Evolutionary conservation across 2,329 filamentous ascomycete genomes (phyloP).

Genomic region (Drechslera avenae): DNA sequence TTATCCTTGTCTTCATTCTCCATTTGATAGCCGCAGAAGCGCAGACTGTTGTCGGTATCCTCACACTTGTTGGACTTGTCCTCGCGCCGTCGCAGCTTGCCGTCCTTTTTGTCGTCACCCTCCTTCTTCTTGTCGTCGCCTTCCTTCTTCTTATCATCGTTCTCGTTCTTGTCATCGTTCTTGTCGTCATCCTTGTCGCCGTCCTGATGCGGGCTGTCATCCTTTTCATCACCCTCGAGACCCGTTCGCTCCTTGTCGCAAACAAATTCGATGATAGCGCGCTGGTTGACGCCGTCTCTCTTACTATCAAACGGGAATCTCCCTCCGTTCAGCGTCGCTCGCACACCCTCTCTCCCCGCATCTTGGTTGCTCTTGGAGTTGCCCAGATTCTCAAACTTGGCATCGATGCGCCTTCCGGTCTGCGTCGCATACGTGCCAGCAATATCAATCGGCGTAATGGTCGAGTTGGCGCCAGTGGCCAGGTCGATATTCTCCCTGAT

Average conservation of each 20-base stretch:
- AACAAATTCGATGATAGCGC: slow-evolving; percentile 81
- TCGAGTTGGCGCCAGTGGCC: slow-evolving; percentile 55
- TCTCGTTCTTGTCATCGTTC: slow-evolving; percentile 36
- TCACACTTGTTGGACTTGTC: slow-evolving; percentile 46
- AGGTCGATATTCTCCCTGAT: slow-evolving; percentile 65
- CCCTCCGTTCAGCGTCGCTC: slow-evolving; percentile 68
- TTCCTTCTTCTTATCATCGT: slow-evolving; percentile 32
- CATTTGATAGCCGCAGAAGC: slow-evolving; percentile 74
- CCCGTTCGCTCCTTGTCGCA: slow-evolving; percentile 77
- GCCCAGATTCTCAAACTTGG: slow-evolving; percentile 69
- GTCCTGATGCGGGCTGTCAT: slow-evolving; percentile 60
- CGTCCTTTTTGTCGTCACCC: slow-evolving; percentile 23
- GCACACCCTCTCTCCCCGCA: slow-evolving; percentile 71
- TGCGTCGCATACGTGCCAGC: slow-evolving; percentile 71
- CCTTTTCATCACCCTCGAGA: slow-evolving; percentile 69
- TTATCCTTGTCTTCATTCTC: slow-evolving; percentile 56
- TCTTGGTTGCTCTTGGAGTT: slow-evolving; percentile 68
- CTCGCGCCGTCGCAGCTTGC: slow-evolving; percentile 27
- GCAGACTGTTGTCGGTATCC: slow-evolving; percentile 60
- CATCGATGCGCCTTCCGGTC: slow-evolving; percentile 63
- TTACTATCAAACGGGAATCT: slow-evolving; percentile 54
- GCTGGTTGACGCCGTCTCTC: slow-evolving; percentile 63
- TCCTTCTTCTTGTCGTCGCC: slow-evolving; percentile 50
- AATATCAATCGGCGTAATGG: slow-evolving; percentile 70
- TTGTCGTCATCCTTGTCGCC: slow-evolving; percentile 54